phyloP scores from a whole-genome alignment of 306 rosid species.

The Cucumis melo region DNA sequence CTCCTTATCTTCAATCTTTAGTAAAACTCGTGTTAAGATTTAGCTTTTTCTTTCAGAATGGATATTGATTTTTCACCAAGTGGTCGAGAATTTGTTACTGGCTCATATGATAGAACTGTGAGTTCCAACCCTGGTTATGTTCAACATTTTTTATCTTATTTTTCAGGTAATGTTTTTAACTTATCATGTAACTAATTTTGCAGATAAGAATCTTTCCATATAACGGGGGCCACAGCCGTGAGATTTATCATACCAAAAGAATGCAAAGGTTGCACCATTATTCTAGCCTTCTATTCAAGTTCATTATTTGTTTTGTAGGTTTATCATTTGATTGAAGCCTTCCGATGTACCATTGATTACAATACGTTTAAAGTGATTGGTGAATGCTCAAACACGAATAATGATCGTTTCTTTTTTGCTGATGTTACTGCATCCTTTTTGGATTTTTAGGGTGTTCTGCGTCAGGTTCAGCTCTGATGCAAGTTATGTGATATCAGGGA shows the following conservation, averaged over 20 bases:
- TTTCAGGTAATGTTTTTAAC: not conserved
- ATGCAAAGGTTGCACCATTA: conserved; percentile 64
- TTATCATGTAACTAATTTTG: conserved; percentile 1
- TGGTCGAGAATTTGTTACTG: conserved; percentile 97
- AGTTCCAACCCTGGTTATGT: conserved; percentile 18
- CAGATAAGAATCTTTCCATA: conserved; percentile 74
- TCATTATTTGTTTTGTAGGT: not conserved
- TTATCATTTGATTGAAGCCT: not conserved
- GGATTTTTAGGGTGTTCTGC: conserved; percentile 66
- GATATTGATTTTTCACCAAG: conserved; percentile 94
- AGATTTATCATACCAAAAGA: conserved; percentile 85
- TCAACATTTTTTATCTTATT: not conserved
- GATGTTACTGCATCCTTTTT: not conserved
- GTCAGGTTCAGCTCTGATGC: conserved; percentile 88
- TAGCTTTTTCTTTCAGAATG: conserved; percentile 35
- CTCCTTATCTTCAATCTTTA: not conserved
- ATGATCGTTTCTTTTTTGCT: not conserved
- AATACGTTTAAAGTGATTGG: not conserved
- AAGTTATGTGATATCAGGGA: conserved; percentile 87
- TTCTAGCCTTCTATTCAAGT: not conserved
- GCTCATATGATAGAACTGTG: conserved; percentile 95
- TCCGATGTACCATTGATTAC: not conserved
- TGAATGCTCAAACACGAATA: not conserved
- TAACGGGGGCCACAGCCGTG: conserved; percentile 90
- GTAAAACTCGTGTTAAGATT: not conserved